Conservation (phyloP, 495 filamentous ascomycete genomes). For the Letharia columbiana region DNA sequence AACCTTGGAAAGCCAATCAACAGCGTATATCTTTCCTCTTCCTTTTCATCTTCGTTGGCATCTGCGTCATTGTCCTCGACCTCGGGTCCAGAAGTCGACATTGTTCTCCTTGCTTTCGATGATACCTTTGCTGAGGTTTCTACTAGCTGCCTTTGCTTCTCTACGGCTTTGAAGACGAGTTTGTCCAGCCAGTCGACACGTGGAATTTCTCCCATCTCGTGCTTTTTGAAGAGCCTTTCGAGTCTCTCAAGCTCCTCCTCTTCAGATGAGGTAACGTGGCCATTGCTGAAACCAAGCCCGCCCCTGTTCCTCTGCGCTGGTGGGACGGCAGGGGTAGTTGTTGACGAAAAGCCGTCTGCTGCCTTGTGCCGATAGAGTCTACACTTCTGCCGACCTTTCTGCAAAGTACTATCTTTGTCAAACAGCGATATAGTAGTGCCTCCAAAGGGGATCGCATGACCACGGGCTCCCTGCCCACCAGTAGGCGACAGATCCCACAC, state of each 20-base stretch:
- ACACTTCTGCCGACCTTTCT: conserved; percentile 90
- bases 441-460: conserved; percentile 82
- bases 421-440: conserved; percentile 88
- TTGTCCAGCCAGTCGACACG: conserved; percentile 92
- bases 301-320: conserved; percentile 41
- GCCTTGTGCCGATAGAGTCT: conserved; percentile 68
- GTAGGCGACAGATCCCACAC: conserved; percentile 88
- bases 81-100: conserved; percentile 26
- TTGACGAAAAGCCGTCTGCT: conserved; percentile 77
- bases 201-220: conserved; percentile 93
- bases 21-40: conserved; percentile 53
- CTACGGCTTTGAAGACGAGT: conserved; percentile 77
- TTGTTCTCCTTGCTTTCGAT: conserved; percentile 27
- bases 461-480: conserved; percentile 51
- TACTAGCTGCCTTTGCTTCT: conserved; percentile 60
- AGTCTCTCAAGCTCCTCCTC: conserved; percentile 71
- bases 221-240: conserved; percentile 87
- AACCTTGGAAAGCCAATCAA: conserved; percentile 90
- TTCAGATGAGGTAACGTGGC: conserved; percentile 46
- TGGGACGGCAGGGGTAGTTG: conserved; percentile 64
- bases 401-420: conserved; percentile 79
- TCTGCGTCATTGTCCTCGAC: conserved; percentile 22
- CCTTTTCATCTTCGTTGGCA: conserved; percentile 36
- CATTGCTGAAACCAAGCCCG: conserved; percentile 36
- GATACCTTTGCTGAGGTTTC: conserved; percentile 34